These are phyloP conservation scores for Corallochytrium limacisporum DNA, from an alignment of 78 protist genomes.

Conservation along the genomic window DNA sequence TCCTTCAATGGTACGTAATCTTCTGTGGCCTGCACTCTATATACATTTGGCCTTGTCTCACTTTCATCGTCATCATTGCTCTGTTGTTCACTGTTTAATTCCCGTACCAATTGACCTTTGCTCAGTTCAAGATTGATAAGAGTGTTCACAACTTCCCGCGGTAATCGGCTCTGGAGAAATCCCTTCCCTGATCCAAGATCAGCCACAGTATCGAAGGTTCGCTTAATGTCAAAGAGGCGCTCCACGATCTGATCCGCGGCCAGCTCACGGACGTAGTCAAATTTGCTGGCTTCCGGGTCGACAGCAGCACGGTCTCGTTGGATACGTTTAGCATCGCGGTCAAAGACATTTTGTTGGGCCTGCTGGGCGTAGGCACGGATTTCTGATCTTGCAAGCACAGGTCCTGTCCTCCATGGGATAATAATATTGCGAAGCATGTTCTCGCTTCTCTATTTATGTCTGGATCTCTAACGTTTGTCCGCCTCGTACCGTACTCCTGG, in stretches of 20 bases:
- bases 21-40: neutral
- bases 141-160: neutral
- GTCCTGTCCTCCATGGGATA: too few relatives aligned
- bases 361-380: too few relatives aligned
- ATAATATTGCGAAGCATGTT: too few relatives aligned
- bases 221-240: neutral
- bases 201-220: neutral
- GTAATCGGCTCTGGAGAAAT: neutral
- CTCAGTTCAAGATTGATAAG: neutral
- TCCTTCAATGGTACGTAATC: neutral
- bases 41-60: neutral
- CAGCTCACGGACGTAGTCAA: neutral
- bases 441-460: too few relatives aligned
- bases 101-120: neutral
- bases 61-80: neutral
- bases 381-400: too few relatives aligned
- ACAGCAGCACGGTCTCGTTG: slow-evolving; percentile 13
- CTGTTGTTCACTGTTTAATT: neutral
- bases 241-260: neutral
- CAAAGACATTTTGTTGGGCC: neutral
- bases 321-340: neutral
- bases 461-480: too few relatives aligned
- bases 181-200: neutral
- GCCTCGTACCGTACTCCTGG: too few relatives aligned
- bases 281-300: too few relatives aligned